A percentile compares a stretch with the other conserved stretches of the same genome.
Evolutionary conservation across 495 filamentous ascomycete genomes (phyloP).

Genomic region (Immersiella caudata): DNA sequence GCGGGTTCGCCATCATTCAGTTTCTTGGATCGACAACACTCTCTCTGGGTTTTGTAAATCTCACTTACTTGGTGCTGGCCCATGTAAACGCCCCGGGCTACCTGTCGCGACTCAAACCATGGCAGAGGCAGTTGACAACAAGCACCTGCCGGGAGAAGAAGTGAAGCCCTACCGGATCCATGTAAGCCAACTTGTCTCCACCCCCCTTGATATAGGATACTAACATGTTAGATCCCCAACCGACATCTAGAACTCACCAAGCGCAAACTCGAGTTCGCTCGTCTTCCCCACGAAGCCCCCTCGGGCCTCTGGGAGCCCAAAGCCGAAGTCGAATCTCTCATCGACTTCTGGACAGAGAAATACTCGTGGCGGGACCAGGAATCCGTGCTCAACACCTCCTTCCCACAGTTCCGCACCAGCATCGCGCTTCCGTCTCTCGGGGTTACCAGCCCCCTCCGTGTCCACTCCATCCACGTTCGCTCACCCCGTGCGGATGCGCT

Average conservation of each 20-base stretch:
- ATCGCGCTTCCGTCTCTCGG: constrained; percentile 39
- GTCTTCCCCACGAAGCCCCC: constrained; percentile 52
- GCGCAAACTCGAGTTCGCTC: constrained; percentile 58
- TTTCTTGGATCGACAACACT: background rate
- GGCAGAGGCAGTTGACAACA: constrained; percentile 15
- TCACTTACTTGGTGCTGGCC: background rate
- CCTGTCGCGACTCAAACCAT: background rate
- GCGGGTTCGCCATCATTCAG: background rate
- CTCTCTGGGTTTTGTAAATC: background rate
- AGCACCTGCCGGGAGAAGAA: constrained; percentile 34
- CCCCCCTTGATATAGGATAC: background rate
- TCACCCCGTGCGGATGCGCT: constrained; percentile 53
- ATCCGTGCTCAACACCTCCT: constrained; percentile 51
- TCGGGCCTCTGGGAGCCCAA: constrained; percentile 19
- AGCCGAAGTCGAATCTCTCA: constrained; percentile 50
- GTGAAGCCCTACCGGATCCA: constrained; percentile 55
- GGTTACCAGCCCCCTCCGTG: constrained; percentile 37
- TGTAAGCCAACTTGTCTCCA: constrained; percentile 37
- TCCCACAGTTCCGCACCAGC: constrained; percentile 63
- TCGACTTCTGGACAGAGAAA: constrained; percentile 60
- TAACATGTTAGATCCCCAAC: constrained; percentile 45
- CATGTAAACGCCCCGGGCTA: background rate
- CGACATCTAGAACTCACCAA: constrained; percentile 56
- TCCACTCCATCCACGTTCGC: constrained; percentile 61
- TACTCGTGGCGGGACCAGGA: constrained; percentile 66